Conservation (phyloP, 345 rosid genomes). For the Corchorus olitorius region DNA sequence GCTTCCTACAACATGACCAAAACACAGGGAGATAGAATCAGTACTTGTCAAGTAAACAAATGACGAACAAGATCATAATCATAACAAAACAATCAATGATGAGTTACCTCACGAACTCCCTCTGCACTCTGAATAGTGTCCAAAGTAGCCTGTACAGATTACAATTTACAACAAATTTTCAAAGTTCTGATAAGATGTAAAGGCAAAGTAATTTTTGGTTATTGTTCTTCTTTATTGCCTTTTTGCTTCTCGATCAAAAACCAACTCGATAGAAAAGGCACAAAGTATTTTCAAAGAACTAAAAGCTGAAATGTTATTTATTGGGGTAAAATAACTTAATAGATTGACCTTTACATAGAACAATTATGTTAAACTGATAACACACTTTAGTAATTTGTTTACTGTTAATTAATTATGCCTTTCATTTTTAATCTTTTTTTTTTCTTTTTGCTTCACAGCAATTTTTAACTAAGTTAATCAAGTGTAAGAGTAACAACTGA, state of each 20-base stretch:
- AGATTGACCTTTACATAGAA: not conserved
- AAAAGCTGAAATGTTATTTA: not conserved
- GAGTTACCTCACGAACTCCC: constrained; percentile 84
- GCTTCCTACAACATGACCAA: constrained; percentile 52
- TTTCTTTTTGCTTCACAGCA: not conserved
- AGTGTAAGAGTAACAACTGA: not conserved
- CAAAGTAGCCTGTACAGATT: constrained; percentile 70
- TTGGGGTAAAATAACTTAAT: not conserved
- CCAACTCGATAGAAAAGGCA: not conserved
- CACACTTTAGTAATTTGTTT: not conserved
- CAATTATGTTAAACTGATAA: not conserved
- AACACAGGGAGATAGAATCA: not conserved
- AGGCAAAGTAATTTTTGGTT: not conserved
- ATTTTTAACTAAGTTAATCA: not conserved
- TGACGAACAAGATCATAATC: not conserved
- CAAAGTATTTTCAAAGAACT: not conserved
- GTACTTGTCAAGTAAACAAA: not conserved
- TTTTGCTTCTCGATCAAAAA: not conserved
- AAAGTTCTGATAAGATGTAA: not conserved
- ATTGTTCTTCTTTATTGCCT: not conserved
- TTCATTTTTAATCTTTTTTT: not conserved
- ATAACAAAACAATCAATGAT: not conserved
- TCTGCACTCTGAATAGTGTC: constrained; percentile 84
- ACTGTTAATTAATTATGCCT: not conserved
- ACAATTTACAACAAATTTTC: constrained; percentile 32